Conservation (phyloP, 1,284 basidiomycete species). For the Pseudozyma sp. region DNA sequence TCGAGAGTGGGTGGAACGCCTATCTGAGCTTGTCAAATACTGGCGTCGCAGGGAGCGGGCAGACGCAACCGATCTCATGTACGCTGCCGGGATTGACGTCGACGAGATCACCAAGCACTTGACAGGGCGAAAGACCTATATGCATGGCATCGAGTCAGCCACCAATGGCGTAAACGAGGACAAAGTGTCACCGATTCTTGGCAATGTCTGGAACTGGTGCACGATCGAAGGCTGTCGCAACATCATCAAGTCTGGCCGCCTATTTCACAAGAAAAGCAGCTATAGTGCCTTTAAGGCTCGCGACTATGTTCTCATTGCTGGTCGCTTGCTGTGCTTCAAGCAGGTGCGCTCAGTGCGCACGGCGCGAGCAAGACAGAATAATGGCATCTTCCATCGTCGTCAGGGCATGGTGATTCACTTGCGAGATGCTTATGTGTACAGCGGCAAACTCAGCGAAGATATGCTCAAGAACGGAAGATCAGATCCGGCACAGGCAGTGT, state of each 20-base stretch:
- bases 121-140: slow-evolving; percentile 13
- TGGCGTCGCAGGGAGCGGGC: slow-evolving; percentile 80
- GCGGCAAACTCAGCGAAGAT: slow-evolving; percentile 60
- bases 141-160: slow-evolving; percentile 4
- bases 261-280: slow-evolving; percentile 74
- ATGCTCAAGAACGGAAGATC: slow-evolving; percentile 52
- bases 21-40: slow-evolving; percentile 78
- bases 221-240: slow-evolving; percentile 79
- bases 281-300: slow-evolving; percentile 56
- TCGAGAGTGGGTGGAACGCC: slow-evolving; percentile 81
- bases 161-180: slow-evolving; percentile 28
- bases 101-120: slow-evolving; percentile 58
- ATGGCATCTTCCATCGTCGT: slow-evolving; percentile 64
- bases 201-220: slow-evolving; percentile 83
- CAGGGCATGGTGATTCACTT: slow-evolving; percentile 63
- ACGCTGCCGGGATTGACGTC: slow-evolving; percentile 73
- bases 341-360: slow-evolving; percentile 58
- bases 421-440: slow-evolving; percentile 67
- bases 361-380: slow-evolving; percentile 65
- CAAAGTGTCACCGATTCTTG: slow-evolving; percentile 73
- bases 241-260: slow-evolving; percentile 77
- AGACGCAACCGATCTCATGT: slow-evolving; percentile 83
- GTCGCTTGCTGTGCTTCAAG: slow-evolving; percentile 63
- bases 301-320: slow-evolving; percentile 62
- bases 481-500: slow-evolving; percentile 50